These are phyloP conservation scores for Podospora pseudopauciseta DNA, from an alignment of 495 filamentous ascomycete species.

Conservation along the genomic window DNA sequence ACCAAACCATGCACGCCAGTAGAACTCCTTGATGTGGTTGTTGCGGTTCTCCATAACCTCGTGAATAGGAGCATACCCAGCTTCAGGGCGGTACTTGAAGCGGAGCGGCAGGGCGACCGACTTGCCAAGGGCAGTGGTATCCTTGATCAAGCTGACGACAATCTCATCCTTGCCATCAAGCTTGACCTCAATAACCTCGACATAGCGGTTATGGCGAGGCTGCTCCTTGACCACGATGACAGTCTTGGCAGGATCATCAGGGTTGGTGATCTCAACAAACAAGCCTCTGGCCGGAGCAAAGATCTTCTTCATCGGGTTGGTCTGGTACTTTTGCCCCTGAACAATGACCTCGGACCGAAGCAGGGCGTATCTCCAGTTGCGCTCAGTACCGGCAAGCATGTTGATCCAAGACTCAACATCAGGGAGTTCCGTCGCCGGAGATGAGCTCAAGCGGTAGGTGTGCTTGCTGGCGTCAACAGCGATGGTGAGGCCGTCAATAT, in stretches of 20 bases:
- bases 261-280: slow-evolving; percentile 80
- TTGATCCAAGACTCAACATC: slow-evolving; percentile 76
- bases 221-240: slow-evolving; percentile 72
- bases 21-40: slow-evolving; percentile 95
- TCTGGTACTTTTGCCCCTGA: slow-evolving; percentile 94
- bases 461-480: slow-evolving; percentile 70
- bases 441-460: slow-evolving; percentile 73
- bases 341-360: slow-evolving; percentile 93
- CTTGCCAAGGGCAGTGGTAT: slow-evolving; percentile 75
- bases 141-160: slow-evolving; percentile 78
- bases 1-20: slow-evolving; percentile 95
- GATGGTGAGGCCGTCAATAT: slow-evolving; percentile 75
- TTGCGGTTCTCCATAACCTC: slow-evolving; percentile 95
- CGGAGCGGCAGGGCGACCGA: slow-evolving; percentile 74
- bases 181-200: slow-evolving; percentile 82
- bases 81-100: slow-evolving; percentile 90
- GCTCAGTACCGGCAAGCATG: slow-evolving; percentile 77
- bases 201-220: slow-evolving; percentile 57
- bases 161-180: slow-evolving; percentile 74
- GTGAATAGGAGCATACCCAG: slow-evolving; percentile 89
- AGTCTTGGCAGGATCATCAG: slow-evolving; percentile 73
- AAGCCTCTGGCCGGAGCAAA: slow-evolving; percentile 82
- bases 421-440: slow-evolving; percentile 66
- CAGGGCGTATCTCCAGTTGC: slow-evolving; percentile 95
- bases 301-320: slow-evolving; percentile 88